A percentile compares a stretch with the other conserved stretches of the same genome.
Conservation (phyloP, 768 basidiomycete species). For the Pleurotus cornucopiae region DNA sequence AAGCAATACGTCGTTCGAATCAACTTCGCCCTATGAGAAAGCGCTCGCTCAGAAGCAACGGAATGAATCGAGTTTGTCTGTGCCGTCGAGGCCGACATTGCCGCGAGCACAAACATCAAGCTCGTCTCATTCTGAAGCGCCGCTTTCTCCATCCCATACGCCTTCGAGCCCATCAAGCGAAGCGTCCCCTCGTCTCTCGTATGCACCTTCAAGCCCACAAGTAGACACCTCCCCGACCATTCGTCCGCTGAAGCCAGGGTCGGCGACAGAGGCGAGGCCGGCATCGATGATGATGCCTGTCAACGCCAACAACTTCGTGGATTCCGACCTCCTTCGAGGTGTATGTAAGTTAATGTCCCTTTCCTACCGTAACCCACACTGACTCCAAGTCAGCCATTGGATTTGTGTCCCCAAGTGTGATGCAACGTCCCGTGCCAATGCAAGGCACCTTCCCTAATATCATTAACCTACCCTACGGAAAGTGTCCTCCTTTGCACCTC, state of each 20-base stretch:
- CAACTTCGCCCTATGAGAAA: not conserved
- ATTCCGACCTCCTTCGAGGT: conserved; percentile 51
- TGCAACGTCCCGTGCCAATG: conserved; percentile 42
- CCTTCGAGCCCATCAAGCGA: not conserved
- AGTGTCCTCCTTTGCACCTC: conserved; percentile 64
- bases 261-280: not conserved
- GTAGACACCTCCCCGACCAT: not conserved
- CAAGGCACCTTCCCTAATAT: conserved; percentile 59
- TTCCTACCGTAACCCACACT: not conserved
- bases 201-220: not conserved
- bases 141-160: not conserved
- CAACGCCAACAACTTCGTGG: conserved; percentile 51
- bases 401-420: conserved; percentile 56
- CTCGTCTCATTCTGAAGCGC: not conserved
- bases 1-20: not conserved
- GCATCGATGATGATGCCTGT: conserved; percentile 10
- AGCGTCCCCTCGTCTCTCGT: not conserved
- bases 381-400: conserved; percentile 53
- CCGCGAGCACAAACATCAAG: not conserved
- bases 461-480: conserved; percentile 69
- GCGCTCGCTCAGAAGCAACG: not conserved
- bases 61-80: not conserved
- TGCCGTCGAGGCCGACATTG: not conserved
- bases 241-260: not conserved
- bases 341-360: conserved; percentile 49